Base-by-base conservation (phyloP, 2,329 filamentous ascomycete species). In the Colletotrichum tofieldiae region DNA sequence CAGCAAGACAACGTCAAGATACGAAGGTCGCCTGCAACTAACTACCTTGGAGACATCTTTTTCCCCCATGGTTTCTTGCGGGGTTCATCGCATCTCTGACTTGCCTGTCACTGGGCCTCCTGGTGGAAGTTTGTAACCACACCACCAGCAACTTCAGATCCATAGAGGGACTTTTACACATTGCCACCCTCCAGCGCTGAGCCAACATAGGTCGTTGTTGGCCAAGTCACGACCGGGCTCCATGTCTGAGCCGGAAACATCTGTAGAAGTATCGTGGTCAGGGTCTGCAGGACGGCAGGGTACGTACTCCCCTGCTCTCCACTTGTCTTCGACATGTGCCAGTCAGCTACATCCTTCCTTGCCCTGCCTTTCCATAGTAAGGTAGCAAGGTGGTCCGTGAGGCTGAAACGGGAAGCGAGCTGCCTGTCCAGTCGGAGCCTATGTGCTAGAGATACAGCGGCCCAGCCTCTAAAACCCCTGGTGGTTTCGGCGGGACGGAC, bases 311-410 rank as follows among this genome's bases (percentile, higher is more conserved):
- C 37, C 37, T 59, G 35, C 52, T 12, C 39, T 41, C 14, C 41
- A 18, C 14, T 18, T 43, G 41, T 11, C 12, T 16, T n/a, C 18
- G 6, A 56, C 52, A 56, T 20, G 52, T 35, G 20, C 32, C 32
- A 56, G 52, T 39, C 55, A 23, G 37, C 37, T 43, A 20, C 23
- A 41, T 59, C 23, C 60, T 45, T 45, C 56, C 39, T 60, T 45
- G 14, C 39, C 56, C 54, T 58, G 54, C 14, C 26, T 45, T 45
- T 43, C 58, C 23, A 26, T 26, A 26, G 23, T 6, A 43, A 51
- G 64, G 45, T 51, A 37, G 63, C 23, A 43, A 63, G 52, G 58
- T 72, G 69, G 69, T 64, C 69, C 45, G 69, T 72, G 69, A 64
- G 69, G 58, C 65, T 72, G 65, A 72, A 68, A 63, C 70, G 45